Evolutionary conservation across 257 asterid species (phyloP).

Genomic region (Perilla frutescens): DNA sequence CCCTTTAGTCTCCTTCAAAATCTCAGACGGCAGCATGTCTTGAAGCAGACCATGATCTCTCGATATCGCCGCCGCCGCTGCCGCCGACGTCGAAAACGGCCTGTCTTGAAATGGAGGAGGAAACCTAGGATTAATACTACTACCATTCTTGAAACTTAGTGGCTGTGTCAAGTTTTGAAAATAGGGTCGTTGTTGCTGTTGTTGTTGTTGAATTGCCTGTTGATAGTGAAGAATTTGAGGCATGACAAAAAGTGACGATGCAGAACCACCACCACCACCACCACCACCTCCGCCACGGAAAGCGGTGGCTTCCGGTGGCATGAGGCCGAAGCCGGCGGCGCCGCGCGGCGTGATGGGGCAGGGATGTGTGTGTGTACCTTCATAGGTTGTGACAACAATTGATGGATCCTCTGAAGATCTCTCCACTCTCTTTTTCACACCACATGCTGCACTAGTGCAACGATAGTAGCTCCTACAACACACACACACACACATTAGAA

Average conservation of each 20-base stretch:
- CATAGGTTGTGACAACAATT: slow-evolving; percentile 84
- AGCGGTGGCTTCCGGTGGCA: slow-evolving; percentile 42
- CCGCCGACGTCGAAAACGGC: slow-evolving; percentile 40
- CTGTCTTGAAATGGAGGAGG: slow-evolving; percentile 44
- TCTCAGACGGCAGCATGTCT: slow-evolving; percentile 74
- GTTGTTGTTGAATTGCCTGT: slow-evolving; percentile 26
- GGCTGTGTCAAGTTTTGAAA: slow-evolving; percentile 45
- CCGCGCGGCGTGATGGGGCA: slow-evolving; percentile 59
- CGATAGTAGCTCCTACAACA: slow-evolving; percentile 85
- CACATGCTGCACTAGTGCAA: slow-evolving; percentile 84
- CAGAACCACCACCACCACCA: slow-evolving; percentile 24
- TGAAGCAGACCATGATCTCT: slow-evolving; percentile 89
- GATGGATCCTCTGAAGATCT: slow-evolving; percentile 79
- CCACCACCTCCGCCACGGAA: slow-evolving; percentile 23
- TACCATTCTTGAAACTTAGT: slow-evolving; percentile 30
- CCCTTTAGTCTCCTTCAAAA: slow-evolving; percentile 57
- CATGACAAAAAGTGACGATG: slow-evolving; percentile 34
- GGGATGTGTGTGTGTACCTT: slow-evolving; percentile 84
- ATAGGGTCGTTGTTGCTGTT: slow-evolving; percentile 44
- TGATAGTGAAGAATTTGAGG: slow-evolving; percentile 45
- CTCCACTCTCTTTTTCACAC: slow-evolving; percentile 92
- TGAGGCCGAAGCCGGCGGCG: slow-evolving; percentile 41
- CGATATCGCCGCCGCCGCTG: slow-evolving; percentile 8
- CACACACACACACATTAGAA: not conserved
- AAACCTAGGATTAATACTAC: slow-evolving; percentile 20